Conservation (phyloP, 208 protist species). For the Crithidia bombi region DNA sequence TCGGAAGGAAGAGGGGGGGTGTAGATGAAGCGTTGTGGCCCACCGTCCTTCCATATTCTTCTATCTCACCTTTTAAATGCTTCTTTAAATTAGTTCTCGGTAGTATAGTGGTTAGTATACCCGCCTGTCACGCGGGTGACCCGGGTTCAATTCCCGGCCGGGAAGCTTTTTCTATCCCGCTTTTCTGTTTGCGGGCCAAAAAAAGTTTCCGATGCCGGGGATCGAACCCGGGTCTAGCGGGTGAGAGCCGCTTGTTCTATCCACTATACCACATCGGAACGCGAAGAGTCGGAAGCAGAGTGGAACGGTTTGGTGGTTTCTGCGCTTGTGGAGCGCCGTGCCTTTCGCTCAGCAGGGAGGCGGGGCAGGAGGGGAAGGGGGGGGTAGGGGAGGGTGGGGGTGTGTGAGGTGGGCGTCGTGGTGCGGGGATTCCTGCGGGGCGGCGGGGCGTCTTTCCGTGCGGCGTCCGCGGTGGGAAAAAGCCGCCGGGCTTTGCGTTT, state of each 20-base stretch:
- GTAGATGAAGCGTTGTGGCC: too few relatives aligned
- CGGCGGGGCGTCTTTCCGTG: too few relatives aligned
- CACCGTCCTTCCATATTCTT: too few relatives aligned
- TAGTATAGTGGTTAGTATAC: conserved; percentile 95
- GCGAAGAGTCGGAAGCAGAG: too few relatives aligned
- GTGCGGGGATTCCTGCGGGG: too few relatives aligned
- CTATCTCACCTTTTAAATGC: neutral
- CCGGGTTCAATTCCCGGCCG: conserved; percentile 93
- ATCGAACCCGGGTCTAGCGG: conserved; percentile 94
- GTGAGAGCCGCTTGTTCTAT: conserved; percentile 94
- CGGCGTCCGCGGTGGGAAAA: too few relatives aligned
- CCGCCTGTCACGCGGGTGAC: conserved; percentile 93
- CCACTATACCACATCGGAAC: conserved; percentile 91
- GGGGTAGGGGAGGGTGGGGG: neutral
- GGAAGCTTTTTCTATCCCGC: conserved; percentile 50
- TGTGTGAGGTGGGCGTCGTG: too few relatives aligned
- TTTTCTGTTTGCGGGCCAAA: neutral
- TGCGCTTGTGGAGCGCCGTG: too few relatives aligned
- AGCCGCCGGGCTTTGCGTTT: too few relatives aligned
- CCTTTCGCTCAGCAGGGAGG: too few relatives aligned
- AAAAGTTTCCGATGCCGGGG: conserved; percentile 90
- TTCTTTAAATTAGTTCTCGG: conserved; percentile 67
- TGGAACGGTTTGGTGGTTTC: too few relatives aligned
- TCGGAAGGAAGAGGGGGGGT: too few relatives aligned
- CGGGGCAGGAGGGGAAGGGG: neutral